phyloP scores from a whole-genome alignment of 805 yeast species.

The Myxozyma neotropica region DNA sequence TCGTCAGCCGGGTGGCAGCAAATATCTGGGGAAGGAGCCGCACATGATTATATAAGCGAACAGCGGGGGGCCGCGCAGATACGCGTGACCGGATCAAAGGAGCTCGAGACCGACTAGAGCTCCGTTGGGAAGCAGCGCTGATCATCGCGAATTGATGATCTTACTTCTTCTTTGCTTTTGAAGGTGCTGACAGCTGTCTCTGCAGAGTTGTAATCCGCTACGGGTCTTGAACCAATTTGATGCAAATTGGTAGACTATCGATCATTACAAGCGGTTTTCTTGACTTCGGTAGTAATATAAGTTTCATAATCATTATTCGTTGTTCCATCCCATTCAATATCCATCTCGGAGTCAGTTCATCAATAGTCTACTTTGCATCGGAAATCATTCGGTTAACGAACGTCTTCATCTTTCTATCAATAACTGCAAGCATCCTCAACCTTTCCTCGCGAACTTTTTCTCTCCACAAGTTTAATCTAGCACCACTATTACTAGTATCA shows the following conservation, averaged over 20 bases:
- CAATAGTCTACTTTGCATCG: too few relatives aligned
- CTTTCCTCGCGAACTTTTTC: neutral
- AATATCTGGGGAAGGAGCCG: conserved; percentile 1
- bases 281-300: too few relatives aligned
- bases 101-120: neutral
- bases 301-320: too few relatives aligned
- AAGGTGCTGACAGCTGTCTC: neutral
- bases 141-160: too few relatives aligned
- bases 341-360: too few relatives aligned
- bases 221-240: too few relatives aligned
- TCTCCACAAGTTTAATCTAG: neutral
- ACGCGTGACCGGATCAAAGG: neutral
- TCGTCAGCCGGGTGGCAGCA: too few relatives aligned
- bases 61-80: neutral
- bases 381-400: neutral
- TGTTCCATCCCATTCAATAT: too few relatives aligned
- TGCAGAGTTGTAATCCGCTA: neutral
- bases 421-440: neutral
- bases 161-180: too few relatives aligned
- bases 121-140: neutral
- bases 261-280: too few relatives aligned
- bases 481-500: neutral
- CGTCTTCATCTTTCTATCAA: neutral
- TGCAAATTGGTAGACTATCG: too few relatives aligned
- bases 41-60: neutral